Base-by-base conservation (phyloP, 768 basidiomycete species). In the Rhizopogon rudus region DNA sequence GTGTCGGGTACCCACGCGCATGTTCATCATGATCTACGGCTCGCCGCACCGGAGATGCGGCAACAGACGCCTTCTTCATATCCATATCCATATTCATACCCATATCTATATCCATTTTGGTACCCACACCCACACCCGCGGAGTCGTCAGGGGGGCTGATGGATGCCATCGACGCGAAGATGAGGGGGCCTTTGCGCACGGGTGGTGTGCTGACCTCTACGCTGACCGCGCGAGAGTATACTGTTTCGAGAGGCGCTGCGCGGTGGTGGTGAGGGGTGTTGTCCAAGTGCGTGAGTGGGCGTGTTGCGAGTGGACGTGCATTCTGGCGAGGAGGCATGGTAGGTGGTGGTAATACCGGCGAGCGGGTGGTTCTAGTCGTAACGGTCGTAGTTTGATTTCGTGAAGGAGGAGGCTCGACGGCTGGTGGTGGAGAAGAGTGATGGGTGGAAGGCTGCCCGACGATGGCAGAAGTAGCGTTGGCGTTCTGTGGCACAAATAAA, bases 151-250 rank as follows among this genome's bases (percentile, higher is more conserved):
- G 45, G 14, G 69, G 63, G 29, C 64, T 65, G 6, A 63, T 54
- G n/a, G 67, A 51, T 12, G 74, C 71, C 77, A 80, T 82, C 3
- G 84, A 81, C 6, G 83, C 67, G 54, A 88, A 88, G 33, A 88
- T 88, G 22, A 83, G 73, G 1, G 86, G 84, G 20, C 80, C 81
- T 17, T 78, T 80, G 54, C 72, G 74, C 5, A 68, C 44, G 3
- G 65, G 58, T 57, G 60, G 29, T 63, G 60, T 5, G 51, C 42
- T 44, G 52, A 35, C 60, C 52, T 53, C 67, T 54, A 48, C 16
- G 33, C 55, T 51, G 31, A 57, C 63, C 1, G 63, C 57, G 44
- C 53, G 53, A 22, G 10, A 20, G 8, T 65, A 61, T 13, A 65
- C 53, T 12, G 63, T 39, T 59, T 67, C 66, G 29, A 52, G 65